These are phyloP conservation scores for Talaromyces sp. DNA, from an alignment of 2,329 filamentous ascomycete genomes.

Conservation along the genomic window DNA sequence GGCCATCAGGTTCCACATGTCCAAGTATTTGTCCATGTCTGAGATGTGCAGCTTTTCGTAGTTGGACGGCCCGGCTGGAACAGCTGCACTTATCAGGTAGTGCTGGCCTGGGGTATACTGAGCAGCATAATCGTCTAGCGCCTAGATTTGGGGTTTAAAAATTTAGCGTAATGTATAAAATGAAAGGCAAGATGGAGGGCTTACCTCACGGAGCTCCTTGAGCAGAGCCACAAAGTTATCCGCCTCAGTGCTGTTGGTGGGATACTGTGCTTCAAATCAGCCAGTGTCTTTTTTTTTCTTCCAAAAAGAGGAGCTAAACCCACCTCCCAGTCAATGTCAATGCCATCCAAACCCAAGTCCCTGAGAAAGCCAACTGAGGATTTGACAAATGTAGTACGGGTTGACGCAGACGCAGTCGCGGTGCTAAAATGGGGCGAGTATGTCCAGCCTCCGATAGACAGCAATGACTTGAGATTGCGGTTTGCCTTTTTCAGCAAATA, in stretches of 20 bases:
- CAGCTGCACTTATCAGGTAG: conserved; percentile 45
- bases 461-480: conserved; percentile 70
- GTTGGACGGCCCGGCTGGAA: conserved; percentile 37
- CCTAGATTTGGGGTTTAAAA: conserved; percentile 32
- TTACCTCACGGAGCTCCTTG: conserved; percentile 24
- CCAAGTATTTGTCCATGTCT: conserved; percentile 44
- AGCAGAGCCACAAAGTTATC: conserved; percentile 32
- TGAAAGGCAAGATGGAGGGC: background rate
- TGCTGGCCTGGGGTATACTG: conserved; percentile 35
- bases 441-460: conserved; percentile 80
- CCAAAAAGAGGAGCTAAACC: background rate
- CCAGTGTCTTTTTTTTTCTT: conserved; percentile 27
- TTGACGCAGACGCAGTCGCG: conserved; percentile 58
- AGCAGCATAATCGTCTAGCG: conserved; percentile 43
- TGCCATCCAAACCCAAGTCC: conserved; percentile 63
- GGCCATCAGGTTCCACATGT: conserved; percentile 64
- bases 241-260: conserved; percentile 25
- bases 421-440: conserved; percentile 69
- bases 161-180: background rate
- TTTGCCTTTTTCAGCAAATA: conserved; percentile 66
- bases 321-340: conserved; percentile 43
- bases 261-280: conserved; percentile 26
- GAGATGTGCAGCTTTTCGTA: conserved; percentile 41
- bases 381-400: conserved; percentile 61
- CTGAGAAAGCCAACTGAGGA: conserved; percentile 69